A percentile compares a stretch with the other conserved stretches of the same genome.
Evolutionary conservation across 1,284 basidiomycete genomes (phyloP).

Genomic region (Pascua guehoae): DNA sequence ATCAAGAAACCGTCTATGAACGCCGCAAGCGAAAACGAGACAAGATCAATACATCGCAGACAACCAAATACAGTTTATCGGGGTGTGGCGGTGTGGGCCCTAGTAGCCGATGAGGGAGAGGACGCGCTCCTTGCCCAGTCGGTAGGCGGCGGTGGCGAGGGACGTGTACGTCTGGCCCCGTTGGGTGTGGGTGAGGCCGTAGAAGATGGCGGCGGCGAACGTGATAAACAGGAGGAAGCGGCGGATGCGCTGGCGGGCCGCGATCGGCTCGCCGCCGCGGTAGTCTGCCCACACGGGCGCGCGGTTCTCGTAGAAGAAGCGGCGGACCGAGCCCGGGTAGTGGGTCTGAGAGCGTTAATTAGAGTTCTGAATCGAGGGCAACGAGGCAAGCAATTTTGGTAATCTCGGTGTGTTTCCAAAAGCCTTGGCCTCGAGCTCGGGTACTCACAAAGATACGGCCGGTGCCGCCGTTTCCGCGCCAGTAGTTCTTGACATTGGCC

Average conservation of each 20-base stretch:
- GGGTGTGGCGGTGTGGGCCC: no score
- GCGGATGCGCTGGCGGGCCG: slow-evolving; percentile 8
- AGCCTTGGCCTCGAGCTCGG: no score
- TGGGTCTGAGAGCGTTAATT: slow-evolving; percentile 17
- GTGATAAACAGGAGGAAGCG: not conserved
- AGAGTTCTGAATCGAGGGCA: no score
- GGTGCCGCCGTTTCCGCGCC: slow-evolving; percentile 16
- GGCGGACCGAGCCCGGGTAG: slow-evolving; percentile 15
- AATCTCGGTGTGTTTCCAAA: not conserved
- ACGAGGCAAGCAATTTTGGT: no score
- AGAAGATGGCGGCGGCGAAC: not conserved
- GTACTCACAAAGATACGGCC: slow-evolving; percentile 18
- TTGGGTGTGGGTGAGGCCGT: not conserved
- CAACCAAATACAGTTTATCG: no score
- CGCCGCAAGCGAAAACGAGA: no score
- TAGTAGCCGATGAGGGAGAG: no score
- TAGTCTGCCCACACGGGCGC: slow-evolving; percentile 17
- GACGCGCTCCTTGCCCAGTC: no score
- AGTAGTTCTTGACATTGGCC: slow-evolving; percentile 17
- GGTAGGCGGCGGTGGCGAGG: no score
- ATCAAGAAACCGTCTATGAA: no score
- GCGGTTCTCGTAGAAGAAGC: slow-evolving; percentile 15
- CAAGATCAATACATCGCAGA: no score
- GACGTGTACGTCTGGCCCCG: not conserved
- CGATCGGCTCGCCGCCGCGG: slow-evolving; percentile 15